Base-by-base conservation (phyloP, 768 basidiomycete genomes). In the Clathrus columnatus region DNA sequence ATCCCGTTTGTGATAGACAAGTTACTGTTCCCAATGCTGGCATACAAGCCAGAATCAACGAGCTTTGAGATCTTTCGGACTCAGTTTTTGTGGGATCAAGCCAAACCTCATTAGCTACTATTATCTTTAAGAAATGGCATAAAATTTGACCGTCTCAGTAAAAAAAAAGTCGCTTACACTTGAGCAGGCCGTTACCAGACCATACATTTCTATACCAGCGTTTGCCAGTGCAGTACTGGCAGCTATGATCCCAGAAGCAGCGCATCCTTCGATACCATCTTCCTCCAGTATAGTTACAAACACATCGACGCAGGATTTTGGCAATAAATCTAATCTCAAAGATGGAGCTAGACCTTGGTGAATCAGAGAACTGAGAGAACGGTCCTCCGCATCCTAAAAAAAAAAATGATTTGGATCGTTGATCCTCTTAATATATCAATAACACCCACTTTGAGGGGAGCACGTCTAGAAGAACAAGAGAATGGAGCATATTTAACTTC, bases 401-500 rank as follows among this genome's bases (percentile, higher is more conserved):
- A 61, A 58, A 55, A 32, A 45, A 51, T 24, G 56, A 47, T 50
- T 26, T 42, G 42, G 0, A 1, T 20, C 26, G 8, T 49, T 26
- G 50, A 48, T 60, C 48, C 54, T 57, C 41, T 17, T 21, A 52
- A 57, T 60, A 7, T 24, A 16, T 18, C 41, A 11, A 11, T 11
- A 3, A 46, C 3, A 65, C 85, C 70, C 70, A 95, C 95, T 59
- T 88, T 84, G 62, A 95, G 79, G 0, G 95, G 95, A 6, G 87
- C 85, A 65, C 87, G 76, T 61, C 95, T 75, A 16, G 75, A 77
- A 26, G 73, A 69, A 62, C 85, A 91, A 7, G 96, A 91, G 67
- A 95, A 99, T 0, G 96, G 96, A 1, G 94, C 80, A 63, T 94
- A 97, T 70, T 97, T 97, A 50, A 98, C 90, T 70, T 98, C 94